Base-by-base conservation (phyloP, 768 basidiomycete species). In the Cubamyces lactineus region DNA sequence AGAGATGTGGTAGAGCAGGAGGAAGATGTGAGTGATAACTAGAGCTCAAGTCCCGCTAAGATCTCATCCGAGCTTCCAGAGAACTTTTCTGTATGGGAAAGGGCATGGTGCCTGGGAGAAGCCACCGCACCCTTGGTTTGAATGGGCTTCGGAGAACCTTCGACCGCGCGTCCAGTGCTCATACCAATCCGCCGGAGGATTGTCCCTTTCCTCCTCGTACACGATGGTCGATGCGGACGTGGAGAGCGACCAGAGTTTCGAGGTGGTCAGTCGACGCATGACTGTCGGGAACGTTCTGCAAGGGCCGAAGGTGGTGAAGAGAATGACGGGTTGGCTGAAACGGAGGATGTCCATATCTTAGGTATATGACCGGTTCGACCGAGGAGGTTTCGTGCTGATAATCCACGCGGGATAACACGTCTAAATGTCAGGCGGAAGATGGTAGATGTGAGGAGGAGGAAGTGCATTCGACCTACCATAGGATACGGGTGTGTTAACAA, bases 51-150 rank as follows among this genome's bases (percentile, higher is more conserved):
- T 6, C 34, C 34, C 34, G n/a, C n/a, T 11, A 1, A 34, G 34
- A 9, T 34, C 9, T 34, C 9, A 34, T 6, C 34, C 3, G 34
- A 34, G 34, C 34, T 9, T 15, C 21, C 13, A 50, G 39, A 13
- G 56, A 19, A 39, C 46, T 13, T 39, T 64, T 38, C 24, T 59
- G n/a, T 64, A 56, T 48, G 59, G 59, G 2, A 57, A 51, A 21
- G 59, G 50, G 1, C 61, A 60, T 39, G 34, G 42, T 34, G 41
- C 17, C 1, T 34, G 51, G 5, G 59, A 61, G 15, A 24, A 39
- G 46, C 41, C 56, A 19, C 56, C 59, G 1, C 60, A 61, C 23
- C 50, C 54, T 16, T 65, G 64, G 64, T 65, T 65, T 41, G 60
- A 65, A 16, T 65, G 64, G 64, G 38, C 39, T 12, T 65, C 64